Evolutionary conservation across 345 rosid species (phyloP), one percentile per base, ranked within the genome.

Genomic region (Clarkia xantiana): DNA sequence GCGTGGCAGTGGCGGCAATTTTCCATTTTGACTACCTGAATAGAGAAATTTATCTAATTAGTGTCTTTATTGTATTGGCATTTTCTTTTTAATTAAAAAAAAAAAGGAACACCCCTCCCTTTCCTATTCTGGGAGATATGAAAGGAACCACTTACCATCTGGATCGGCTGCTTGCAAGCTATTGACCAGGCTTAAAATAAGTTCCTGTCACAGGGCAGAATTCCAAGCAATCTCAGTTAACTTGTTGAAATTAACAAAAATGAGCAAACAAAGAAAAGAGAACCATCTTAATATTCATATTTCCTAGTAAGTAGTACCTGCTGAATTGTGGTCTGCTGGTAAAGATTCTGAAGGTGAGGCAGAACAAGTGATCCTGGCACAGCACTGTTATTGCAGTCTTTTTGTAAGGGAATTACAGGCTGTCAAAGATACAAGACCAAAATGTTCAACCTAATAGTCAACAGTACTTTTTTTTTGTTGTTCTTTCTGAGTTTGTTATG

Each of bases 261-360:
- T 10, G 8, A 5, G 36, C 36, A 29, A 5, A 22, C 2, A 5
- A 22, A 29, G 22, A 12, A 2, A 42, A 14, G 2, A 11, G 19
- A 10, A 6, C 13, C 10, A n/a, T 43, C 14, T 14, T 8, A 42
- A 14, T 3, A 11, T 13, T 20, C 1, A 14, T 8, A n/a, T 19
- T 14, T 3, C 9, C 10, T 13, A 18, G 14, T 20, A 9, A 25
- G 4, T 19, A n/a, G 46, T 23, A 91, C 99, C 88, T 87, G 96
- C 67, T 93, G 99, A 62, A 72, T 39, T 40, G 96, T 61, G 60
- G 73, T 87, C 67, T 93, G 99, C 79, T 84, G 94, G 41, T 78
- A 67, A 23, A 93, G 73, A 74, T 80, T 78, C 75, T 87, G 99
- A 69, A 87, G 94, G 58, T 86, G 81, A 71, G 78, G 68, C 82